Evolutionary conservation across 176 grass and related monocot genomes (phyloP), one percentile per base, ranked within the genome.

Genomic region (Phoenix dactylifera): DNA sequence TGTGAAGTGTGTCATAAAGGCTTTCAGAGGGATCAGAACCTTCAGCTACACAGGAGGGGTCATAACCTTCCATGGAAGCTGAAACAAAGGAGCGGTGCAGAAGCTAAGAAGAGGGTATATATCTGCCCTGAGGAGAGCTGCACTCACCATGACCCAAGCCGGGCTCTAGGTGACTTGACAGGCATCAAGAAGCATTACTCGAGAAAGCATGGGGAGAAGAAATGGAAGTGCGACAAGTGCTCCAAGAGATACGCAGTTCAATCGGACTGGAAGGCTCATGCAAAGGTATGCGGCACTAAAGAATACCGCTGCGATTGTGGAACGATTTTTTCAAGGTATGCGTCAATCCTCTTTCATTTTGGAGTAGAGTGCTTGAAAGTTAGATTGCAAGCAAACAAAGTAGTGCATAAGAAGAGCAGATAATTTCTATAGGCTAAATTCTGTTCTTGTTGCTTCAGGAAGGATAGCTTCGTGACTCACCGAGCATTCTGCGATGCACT

Each of bases 11-110:
- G 83, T 35, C 74, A 78, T 15, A 86, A 86, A 75, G 78, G 83
- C 4, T 86, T 86, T 20, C 83, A 86, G 56, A 86, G 83, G 56
- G 83, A 86, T 52, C 83, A 86, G 61, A 86, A 86, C 62, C 83
- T 86, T 62, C 83, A 86, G 32, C 83, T 86, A 4, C 83, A 86
- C 49, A 71, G 83, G 78, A 82, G 83, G 53, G 83, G 83, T 16
- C 83, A 86, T 44, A 86, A 86, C 57, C 65, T 86, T 32, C 83
- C 83, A 67, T 86, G 83, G 83, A 86, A 86, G 70, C 74, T 86
- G 51, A 82, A 82, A 30, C 83, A 86, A 61, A 82, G 78, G 74
- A 86, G 83, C 74, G 75, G 57, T 24, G 71, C 65, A 7, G 83
- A 86, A 19, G 51, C 70, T 2, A 82, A 78, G 74, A 86, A 81